A percentile compares a stretch with the other conserved stretches of the same genome.
Conservation (phyloP, 2,329 filamentous ascomycete species). For the Aspergillus texensis region DNA sequence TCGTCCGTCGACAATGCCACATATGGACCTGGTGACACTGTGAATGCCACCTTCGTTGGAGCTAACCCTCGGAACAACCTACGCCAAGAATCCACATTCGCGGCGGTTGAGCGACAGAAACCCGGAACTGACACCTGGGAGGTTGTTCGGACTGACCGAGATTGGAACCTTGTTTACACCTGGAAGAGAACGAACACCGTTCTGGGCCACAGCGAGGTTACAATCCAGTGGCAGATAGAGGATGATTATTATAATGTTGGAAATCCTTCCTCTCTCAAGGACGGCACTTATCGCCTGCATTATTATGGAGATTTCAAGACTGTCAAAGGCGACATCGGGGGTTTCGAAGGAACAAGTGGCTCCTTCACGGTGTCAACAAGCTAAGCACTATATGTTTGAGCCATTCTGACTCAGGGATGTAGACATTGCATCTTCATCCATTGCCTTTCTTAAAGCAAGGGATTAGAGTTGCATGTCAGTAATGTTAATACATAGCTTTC, state of each 20-base stretch:
- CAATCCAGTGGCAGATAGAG: conserved; percentile 78
- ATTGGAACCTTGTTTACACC: conserved; percentile 80
- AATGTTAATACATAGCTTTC: neutral
- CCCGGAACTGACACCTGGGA: conserved; percentile 59
- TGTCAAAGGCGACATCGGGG: conserved; percentile 60
- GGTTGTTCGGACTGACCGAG: conserved; percentile 69
- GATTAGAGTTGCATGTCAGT: neutral
- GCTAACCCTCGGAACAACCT: conserved; percentile 92
- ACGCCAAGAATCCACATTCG: conserved; percentile 74
- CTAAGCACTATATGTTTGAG: neutral
- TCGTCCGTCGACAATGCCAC: conserved; percentile 52
- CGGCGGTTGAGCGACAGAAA: conserved; percentile 69
- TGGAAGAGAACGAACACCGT: conserved; percentile 75
- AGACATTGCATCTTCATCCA: neutral
- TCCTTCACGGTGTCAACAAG: conserved; percentile 37
- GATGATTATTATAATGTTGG: conserved; percentile 50
- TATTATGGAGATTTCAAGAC: conserved; percentile 86
- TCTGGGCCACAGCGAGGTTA: conserved; percentile 76
- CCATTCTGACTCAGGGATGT: neutral
- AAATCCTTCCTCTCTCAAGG: conserved; percentile 35
- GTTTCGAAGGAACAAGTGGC: conserved; percentile 70
- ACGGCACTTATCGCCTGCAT: conserved; percentile 73
- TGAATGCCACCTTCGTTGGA: conserved; percentile 74
- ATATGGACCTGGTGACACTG: conserved; percentile 63
- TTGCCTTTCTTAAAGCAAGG: neutral